A percentile compares a stretch with the other conserved stretches of the same genome.
Evolutionary conservation across 2,329 filamentous ascomycete genomes (phyloP).

Genomic region (Calonectria pseudoturangicola): DNA sequence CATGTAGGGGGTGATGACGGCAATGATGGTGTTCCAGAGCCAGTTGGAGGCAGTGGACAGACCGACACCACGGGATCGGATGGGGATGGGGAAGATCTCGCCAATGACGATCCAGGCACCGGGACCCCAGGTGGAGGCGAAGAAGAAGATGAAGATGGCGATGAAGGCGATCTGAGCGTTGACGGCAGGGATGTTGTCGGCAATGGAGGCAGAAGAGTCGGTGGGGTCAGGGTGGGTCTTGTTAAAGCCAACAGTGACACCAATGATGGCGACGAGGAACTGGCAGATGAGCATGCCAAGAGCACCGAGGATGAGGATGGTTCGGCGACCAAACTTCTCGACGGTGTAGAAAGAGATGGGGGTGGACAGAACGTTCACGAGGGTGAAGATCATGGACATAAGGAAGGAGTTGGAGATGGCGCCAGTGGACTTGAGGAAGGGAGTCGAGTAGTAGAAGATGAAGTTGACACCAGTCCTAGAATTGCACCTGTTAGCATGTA

Average conservation of each 20-base stretch:
- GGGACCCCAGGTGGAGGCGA: constrained; percentile 85
- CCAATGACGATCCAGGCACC: constrained; percentile 81
- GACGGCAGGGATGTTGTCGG: constrained; percentile 74
- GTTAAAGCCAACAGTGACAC: constrained; percentile 76
- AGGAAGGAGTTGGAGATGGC: constrained; percentile 87
- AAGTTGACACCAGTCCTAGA: constrained; percentile 85
- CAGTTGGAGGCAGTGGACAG: constrained; percentile 93
- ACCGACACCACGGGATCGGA: constrained; percentile 90
- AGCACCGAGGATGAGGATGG: constrained; percentile 86
- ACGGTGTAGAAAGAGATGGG: constrained; percentile 92
- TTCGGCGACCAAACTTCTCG: constrained; percentile 87
- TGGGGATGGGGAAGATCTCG: constrained; percentile 86
- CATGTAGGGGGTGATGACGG: constrained; percentile 80
- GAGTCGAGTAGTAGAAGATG: constrained; percentile 91
- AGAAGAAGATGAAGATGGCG: constrained; percentile 88
- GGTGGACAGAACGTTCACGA: constrained; percentile 91
- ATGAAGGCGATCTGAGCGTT: constrained; percentile 86
- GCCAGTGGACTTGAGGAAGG: constrained; percentile 87
- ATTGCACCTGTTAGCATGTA: constrained; percentile 3
- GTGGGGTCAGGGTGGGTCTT: constrained; percentile 67
- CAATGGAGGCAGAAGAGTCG: constrained; percentile 62
- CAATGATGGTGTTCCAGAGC: constrained; percentile 82
- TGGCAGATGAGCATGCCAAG: constrained; percentile 90
- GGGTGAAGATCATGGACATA: constrained; percentile 88
- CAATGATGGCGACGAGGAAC: constrained; percentile 88